Evolutionary conservation across 768 basidiomycete genomes (phyloP), one percentile per base, ranked within the genome.

Genomic region (Boletus speciosus): DNA sequence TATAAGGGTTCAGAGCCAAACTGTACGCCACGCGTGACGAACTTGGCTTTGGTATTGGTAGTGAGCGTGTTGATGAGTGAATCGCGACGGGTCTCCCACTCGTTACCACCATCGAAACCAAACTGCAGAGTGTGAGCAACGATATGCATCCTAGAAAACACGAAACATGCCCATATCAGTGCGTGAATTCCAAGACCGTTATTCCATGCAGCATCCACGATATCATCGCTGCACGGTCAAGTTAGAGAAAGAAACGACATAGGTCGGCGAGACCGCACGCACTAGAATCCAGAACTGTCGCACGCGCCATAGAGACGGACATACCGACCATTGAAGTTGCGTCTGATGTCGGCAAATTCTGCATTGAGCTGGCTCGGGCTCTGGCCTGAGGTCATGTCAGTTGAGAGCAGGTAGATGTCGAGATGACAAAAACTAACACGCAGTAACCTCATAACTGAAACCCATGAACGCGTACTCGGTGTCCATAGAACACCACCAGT

Each of bases 401-500:
- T 47, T 37, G 42, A 10, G 6, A 15, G 6, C 14, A 42, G 29
- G 19, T 4, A 40, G 47, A 29, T 21, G 19, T 21, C 16, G 15
- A 42, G 10, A 40, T 16, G 35, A 38, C 5, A 2, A 48, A 31
- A 29, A 69, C 81, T 46, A 59, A 85, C 86, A 88, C 11, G 72
- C 75, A 39, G 83, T 80, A 23, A 90, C 76, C 61, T 87, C 87
- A 59, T 90, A 90, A 65, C 85, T 85, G 69, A 90, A 85, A 0
- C 87, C 88, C 47, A 90, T 69, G 64, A 90, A 90, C 0, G 80
- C 88, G 60, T 88, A 89, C 65, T 91, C 88, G 0, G 79, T 81
- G 50, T 71, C 69, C 36, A 71, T 65, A 51, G 79, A 66, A 64
- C 88, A 91, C 88, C 87, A 85, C 84, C 84, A 85, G 48, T 74